phyloP scores from a whole-genome alignment of 805 yeast genomes.

The Lipomyces yamadae region DNA sequence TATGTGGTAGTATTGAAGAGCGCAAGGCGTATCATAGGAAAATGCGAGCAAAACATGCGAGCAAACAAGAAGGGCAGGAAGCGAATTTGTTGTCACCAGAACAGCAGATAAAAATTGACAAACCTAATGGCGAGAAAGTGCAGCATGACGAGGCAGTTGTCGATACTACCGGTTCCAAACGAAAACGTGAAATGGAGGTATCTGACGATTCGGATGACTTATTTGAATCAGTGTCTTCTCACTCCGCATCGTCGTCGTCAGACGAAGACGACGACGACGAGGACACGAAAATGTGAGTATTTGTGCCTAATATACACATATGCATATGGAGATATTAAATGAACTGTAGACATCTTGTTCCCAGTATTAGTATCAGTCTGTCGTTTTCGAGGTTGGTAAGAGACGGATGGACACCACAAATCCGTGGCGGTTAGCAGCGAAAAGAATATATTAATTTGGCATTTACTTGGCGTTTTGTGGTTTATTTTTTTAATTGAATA shows the following conservation, averaged over 20 bases:
- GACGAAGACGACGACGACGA: background rate
- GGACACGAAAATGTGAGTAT: conserved; percentile 4
- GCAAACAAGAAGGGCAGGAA: background rate
- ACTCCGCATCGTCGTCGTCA: background rate
- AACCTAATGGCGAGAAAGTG: background rate
- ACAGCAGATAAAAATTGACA: background rate
- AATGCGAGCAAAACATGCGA: background rate
- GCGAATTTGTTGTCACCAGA: background rate
- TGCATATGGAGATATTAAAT: background rate
- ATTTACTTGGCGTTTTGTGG: background rate
- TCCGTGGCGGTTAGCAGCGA: conserved; percentile 1
- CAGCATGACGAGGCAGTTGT: background rate
- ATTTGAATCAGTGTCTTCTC: background rate
- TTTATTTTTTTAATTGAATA: background rate
- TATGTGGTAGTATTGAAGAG: background rate
- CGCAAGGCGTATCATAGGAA: background rate
- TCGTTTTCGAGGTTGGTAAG: conserved; percentile 6
- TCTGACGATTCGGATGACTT: conserved; percentile 1
- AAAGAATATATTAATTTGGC: background rate
- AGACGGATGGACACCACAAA: conserved; percentile 4
- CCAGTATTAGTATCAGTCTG: background rate
- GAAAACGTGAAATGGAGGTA: background rate
- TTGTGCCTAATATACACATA: background rate
- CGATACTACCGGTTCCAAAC: background rate
- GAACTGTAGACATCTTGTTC: background rate